Evolutionary conservation across 2,329 filamentous ascomycete species (phyloP).

Genomic region (Zymoseptoria tritici): DNA sequence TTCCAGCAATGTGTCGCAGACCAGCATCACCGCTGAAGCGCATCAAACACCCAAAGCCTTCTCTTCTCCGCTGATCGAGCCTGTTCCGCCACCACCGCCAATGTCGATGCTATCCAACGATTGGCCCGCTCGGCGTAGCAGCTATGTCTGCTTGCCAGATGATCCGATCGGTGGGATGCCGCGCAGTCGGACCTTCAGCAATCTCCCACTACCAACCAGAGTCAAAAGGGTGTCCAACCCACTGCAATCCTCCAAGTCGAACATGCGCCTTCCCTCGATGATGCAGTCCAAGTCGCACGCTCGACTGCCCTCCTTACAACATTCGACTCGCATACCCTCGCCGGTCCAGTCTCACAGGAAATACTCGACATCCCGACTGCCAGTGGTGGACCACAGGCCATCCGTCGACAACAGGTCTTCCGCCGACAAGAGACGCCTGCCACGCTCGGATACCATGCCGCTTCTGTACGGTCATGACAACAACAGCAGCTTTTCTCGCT

Average conservation of each 20-base stretch:
- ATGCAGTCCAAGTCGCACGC: neutral
- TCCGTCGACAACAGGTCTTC: conserved; percentile 3
- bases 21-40: conserved; percentile 16
- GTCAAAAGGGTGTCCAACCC: conserved; percentile 14
- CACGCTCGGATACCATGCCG: conserved; percentile 30
- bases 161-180: conserved; percentile 29
- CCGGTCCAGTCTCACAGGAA: conserved; percentile 20
- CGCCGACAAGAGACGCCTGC: conserved; percentile 15
- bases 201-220: conserved; percentile 26
- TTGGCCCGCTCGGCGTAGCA: conserved; percentile 19
- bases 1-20: conserved; percentile 19
- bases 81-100: conserved; percentile 6
- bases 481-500: conserved; percentile 11
- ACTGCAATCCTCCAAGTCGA: conserved; percentile 22
- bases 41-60: conserved; percentile 7
- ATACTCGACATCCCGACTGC: conserved; percentile 18
- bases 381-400: conserved; percentile 4
- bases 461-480: conserved; percentile 18
- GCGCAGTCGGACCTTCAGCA: conserved; percentile 31
- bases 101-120: neutral
- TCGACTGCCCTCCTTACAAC: conserved; percentile 6
- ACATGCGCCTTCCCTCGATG: conserved; percentile 22
- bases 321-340: conserved; percentile 19
- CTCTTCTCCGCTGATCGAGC: conserved; percentile 6
- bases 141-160: conserved; percentile 28